Conservation (phyloP, 768 basidiomycete species). For the Mycena amicta region DNA sequence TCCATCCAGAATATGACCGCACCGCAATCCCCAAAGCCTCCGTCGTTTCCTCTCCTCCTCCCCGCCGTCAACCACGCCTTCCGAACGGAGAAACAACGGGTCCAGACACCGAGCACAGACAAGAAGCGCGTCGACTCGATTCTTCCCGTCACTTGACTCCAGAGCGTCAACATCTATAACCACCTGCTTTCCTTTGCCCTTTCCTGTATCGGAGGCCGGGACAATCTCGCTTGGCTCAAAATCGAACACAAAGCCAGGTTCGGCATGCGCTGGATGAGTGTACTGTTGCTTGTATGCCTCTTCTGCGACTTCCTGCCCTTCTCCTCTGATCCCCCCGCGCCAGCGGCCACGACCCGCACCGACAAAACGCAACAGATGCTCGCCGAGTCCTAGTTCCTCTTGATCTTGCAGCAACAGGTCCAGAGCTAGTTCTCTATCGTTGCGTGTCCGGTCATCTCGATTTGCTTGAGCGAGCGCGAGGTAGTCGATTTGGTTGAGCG, state of each 20-base stretch:
- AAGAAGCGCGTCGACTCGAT: slow-evolving; percentile 49
- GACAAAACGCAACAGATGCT: slow-evolving; percentile 23
- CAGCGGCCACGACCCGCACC: slow-evolving; percentile 17
- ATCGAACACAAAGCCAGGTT: slow-evolving; percentile 69
- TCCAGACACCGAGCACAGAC: slow-evolving; percentile 71
- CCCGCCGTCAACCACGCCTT: slow-evolving; percentile 43
- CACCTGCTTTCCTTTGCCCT: slow-evolving; percentile 17
- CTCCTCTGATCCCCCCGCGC: slow-evolving; percentile 1
- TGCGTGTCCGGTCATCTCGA: slow-evolving; percentile 9
- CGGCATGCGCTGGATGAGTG: slow-evolving; percentile 61
- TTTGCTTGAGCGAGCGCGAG: slow-evolving; percentile 7
- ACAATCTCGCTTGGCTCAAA: slow-evolving; percentile 50
- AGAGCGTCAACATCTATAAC: slow-evolving; percentile 49
- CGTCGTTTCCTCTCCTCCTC: slow-evolving; percentile 47
- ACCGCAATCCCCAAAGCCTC: slow-evolving; percentile 72
- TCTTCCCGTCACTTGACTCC: slow-evolving; percentile 29
- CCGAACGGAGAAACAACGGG: slow-evolving; percentile 58
- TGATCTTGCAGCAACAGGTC: slow-evolving; percentile 15
- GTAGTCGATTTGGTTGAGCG: slow-evolving; percentile 10
- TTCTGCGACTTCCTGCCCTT: slow-evolving; percentile 24
- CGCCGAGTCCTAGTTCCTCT: slow-evolving; percentile 8
- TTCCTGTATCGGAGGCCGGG: slow-evolving; percentile 23
- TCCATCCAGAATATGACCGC: slow-evolving; percentile 79
- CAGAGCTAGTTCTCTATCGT: slow-evolving; percentile 24
- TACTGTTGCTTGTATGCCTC: slow-evolving; percentile 57